Evolutionary conservation across 129 eudicot genomes (phyloP).

Genomic region (Tagetes erecta): DNA sequence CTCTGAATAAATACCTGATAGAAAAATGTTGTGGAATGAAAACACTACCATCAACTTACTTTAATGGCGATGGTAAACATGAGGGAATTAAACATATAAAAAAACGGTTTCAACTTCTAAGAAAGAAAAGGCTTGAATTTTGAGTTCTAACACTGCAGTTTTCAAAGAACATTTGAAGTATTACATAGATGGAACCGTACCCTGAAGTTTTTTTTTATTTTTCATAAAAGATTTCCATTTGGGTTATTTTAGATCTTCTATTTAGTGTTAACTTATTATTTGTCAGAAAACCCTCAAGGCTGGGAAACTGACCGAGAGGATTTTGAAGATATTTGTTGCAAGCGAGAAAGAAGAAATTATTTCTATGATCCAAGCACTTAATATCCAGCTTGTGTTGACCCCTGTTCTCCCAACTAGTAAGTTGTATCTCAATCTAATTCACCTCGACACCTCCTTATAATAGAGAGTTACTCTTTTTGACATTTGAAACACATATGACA

Average conservation of each 20-base stretch:
- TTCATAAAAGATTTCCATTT: neutral
- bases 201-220: neutral
- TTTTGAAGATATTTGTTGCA: constrained; percentile 67
- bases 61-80: neutral
- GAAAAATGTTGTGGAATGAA: neutral
- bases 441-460: neutral
- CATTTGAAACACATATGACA: constrained; percentile 34
- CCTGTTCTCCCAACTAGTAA: constrained; percentile 96
- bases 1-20: neutral
- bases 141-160: neutral
- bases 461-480: neutral
- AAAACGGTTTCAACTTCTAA: neutral
- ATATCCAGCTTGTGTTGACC: constrained; percentile 57
- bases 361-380: constrained; percentile 58
- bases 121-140: neutral
- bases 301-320: constrained; percentile 74
- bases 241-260: neutral
- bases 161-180: neutral
- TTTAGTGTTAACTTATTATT: neutral
- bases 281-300: constrained; percentile 74
- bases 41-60: neutral
- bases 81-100: constrained; percentile 3
- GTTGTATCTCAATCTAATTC: constrained; percentile 24
- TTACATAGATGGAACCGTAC: neutral
- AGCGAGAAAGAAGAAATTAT: constrained; percentile 73